Conservation (phyloP, 2,329 filamentous ascomycete genomes). For the Sporothrix euskadiensis region DNA sequence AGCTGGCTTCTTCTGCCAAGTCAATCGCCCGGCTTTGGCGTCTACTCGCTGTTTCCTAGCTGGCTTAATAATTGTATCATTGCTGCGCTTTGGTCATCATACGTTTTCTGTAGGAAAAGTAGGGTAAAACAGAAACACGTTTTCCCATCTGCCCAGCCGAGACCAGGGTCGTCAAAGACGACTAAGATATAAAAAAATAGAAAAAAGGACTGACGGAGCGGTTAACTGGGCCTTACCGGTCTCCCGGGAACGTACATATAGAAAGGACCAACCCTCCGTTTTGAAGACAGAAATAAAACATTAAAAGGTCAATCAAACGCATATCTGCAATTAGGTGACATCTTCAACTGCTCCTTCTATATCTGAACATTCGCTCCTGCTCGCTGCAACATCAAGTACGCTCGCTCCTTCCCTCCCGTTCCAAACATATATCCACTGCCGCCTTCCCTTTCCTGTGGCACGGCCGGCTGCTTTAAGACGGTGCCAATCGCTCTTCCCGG, state of each 20-base stretch:
- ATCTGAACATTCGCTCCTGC: not conserved
- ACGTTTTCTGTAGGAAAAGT: not conserved
- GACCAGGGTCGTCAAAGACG: not conserved
- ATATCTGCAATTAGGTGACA: not conserved
- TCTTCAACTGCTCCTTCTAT: not conserved
- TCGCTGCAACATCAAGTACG: conserved; percentile 10
- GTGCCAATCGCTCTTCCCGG: not conserved
- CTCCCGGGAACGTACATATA: conserved; percentile 4
- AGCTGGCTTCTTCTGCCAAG: not conserved
- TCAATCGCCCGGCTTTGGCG: not conserved
- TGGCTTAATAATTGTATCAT: not conserved
- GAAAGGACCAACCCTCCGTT: not conserved
- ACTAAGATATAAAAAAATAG: not conserved
- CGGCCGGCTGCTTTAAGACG: not conserved
- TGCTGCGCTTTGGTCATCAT: conserved; percentile 10
- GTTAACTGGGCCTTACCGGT: conserved; percentile 2
- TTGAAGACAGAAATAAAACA: not conserved
- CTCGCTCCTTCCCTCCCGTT: not conserved
- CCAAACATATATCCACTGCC: not conserved
- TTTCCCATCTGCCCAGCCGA: not conserved
- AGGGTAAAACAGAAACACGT: not conserved
- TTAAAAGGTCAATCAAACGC: not conserved
- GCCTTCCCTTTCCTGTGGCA: not conserved
- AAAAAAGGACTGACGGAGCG: not conserved
- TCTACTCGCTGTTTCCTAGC: not conserved